Evolutionary conservation across 2,329 filamentous ascomycete genomes (phyloP).

Genomic region (Calonectria pseudoreteaudii): DNA sequence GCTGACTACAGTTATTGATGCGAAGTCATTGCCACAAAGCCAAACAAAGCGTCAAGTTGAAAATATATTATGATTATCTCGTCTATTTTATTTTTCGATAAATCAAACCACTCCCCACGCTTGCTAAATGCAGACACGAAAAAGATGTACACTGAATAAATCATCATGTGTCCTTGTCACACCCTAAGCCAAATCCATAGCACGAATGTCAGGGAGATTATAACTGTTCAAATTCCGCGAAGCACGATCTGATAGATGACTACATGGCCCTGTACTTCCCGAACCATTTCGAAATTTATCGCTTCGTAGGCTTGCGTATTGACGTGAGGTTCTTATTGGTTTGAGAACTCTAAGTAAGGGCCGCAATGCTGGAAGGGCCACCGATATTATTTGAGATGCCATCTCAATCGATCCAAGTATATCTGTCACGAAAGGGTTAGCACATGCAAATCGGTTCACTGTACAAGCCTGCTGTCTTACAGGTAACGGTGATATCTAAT

Average conservation of each 20-base stretch:
- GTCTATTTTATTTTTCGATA: neutral
- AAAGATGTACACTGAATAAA: neutral
- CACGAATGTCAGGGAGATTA: neutral
- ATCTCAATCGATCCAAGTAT: neutral
- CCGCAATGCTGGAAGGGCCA: neutral
- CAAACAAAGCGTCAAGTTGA: neutral
- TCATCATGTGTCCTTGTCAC: neutral
- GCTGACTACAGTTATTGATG: neutral
- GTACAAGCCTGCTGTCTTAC: neutral
- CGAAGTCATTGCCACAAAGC: neutral
- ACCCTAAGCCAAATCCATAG: neutral
- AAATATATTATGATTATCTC: neutral
- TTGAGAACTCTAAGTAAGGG: neutral
- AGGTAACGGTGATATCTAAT: neutral
- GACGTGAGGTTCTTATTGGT: neutral
- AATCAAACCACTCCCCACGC: neutral
- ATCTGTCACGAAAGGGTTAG: neutral
- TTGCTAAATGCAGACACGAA: neutral
- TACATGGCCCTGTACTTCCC: neutral
- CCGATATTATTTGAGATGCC: neutral
- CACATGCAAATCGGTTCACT: too few relatives aligned
- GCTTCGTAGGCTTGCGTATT: neutral
- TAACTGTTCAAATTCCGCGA: neutral
- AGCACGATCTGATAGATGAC: too few relatives aligned
- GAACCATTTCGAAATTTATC: neutral